A percentile compares a stretch with the other conserved stretches of the same genome.
These are phyloP conservation scores for Hamamelis virginiana DNA, from an alignment of 164 flowering plant species.

Conservation along the genomic window DNA sequence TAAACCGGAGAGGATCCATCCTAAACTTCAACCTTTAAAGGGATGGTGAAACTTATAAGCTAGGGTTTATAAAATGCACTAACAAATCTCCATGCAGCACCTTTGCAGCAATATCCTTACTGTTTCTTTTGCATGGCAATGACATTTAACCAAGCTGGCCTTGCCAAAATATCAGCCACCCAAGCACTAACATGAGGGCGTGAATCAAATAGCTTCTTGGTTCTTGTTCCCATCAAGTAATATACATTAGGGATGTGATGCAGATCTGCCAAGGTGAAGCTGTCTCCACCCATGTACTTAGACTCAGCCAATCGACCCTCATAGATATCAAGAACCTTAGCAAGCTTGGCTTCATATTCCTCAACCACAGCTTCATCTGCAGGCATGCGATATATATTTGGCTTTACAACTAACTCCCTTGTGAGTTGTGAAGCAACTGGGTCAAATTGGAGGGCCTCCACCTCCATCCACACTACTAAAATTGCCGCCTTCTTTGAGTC, in stretches of 20 bases:
- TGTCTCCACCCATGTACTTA: conserved; percentile 55
- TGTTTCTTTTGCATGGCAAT: conserved; percentile 32
- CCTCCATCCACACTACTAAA: conserved; percentile 46
- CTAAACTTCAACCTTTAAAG: too few species aligned
- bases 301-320: conserved; percentile 44
- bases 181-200: conserved; percentile 57
- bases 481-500: conserved; percentile 39
- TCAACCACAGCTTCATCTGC: conserved; percentile 43
- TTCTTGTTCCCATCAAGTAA: conserved; percentile 32
- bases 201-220: conserved; percentile 37
- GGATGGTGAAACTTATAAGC: too few species aligned
- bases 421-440: conserved; percentile 35
- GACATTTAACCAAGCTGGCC: conserved; percentile 68
- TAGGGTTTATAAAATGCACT: too few species aligned
- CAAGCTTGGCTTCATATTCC: conserved; percentile 47
- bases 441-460: conserved; percentile 61
- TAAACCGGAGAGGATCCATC: too few species aligned
- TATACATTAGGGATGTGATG: conserved; percentile 50
- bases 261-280: conserved; percentile 54
- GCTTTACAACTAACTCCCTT: conserved; percentile 40
- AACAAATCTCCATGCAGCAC: too few species aligned
- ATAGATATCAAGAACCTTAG: conserved; percentile 55
- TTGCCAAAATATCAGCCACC: conserved; percentile 43
- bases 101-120: background rate
- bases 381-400: conserved; percentile 31